These are phyloP conservation scores for Morella rubra DNA, from an alignment of 306 rosid genomes.

Conservation along the genomic window DNA sequence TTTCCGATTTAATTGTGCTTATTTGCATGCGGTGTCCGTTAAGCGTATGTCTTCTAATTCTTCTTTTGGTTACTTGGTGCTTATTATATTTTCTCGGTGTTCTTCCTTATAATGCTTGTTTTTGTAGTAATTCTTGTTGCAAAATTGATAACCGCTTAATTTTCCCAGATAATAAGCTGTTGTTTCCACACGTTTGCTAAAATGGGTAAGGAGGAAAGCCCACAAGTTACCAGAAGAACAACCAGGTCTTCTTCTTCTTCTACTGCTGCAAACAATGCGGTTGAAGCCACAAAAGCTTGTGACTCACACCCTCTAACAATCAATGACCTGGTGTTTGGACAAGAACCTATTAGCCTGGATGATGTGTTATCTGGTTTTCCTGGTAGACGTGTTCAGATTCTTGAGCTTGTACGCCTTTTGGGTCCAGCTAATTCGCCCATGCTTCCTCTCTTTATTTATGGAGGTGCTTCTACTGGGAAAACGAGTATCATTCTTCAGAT, in stretches of 20 bases:
- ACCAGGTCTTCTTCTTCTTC: conserved; percentile 55
- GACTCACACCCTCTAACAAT: conserved; percentile 39
- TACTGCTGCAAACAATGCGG: conserved; percentile 37
- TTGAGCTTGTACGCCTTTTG: conserved; percentile 57
- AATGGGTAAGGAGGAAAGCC: conserved; percentile 59
- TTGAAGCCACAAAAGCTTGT: conserved; percentile 37
- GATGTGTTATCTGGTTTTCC: conserved; percentile 65
- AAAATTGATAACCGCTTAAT: neutral
- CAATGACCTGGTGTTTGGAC: conserved; percentile 72
- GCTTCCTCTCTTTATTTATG: conserved; percentile 80
- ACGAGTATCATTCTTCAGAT: conserved; percentile 64
- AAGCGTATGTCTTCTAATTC: neutral
- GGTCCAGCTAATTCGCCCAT: conserved; percentile 76
- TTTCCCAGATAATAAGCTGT: neutral
- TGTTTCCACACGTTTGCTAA: conserved; percentile 11
- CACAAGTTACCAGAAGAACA: conserved; percentile 52
- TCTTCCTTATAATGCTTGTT: neutral
- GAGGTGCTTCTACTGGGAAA: conserved; percentile 81
- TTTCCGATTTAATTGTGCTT: neutral
- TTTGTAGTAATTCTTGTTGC: neutral
- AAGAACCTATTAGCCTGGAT: conserved; percentile 57
- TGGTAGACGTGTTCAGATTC: conserved; percentile 63
- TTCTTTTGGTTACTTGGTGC: neutral
- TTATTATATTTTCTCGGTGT: neutral
- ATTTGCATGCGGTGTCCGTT: neutral